Evolutionary conservation across 176 grass and related monocot species (phyloP), one percentile per base, ranked within the genome.

Genomic region (Carex kokanica): DNA sequence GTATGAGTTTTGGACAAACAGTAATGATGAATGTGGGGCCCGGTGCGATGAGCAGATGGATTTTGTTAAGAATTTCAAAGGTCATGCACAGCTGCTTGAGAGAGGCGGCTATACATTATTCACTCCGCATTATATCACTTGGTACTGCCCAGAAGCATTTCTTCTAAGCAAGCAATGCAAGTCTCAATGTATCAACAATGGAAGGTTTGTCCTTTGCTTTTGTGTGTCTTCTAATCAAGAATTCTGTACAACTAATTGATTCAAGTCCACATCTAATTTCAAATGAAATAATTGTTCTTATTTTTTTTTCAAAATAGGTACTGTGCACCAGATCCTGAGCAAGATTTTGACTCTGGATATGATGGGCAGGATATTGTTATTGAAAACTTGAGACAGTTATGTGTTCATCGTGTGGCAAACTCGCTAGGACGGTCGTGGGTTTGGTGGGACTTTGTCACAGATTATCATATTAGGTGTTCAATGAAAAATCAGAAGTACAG

Each of bases 41-140:
- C 66, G 73, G 0, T 86, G 87, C 53, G 53, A 65, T 8, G 52
- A 67, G 5, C 3, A 45, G 21, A 3, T 31, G 88, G 66, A 83
- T 1, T 90, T 90, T 51, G 88, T 89, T 9, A 32, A 82, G 31
- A 85, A 87, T 23, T 97, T 94, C 81, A 90, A 86, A 0, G 95
- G 95, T 4, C 90, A 97, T 79, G 95, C 92, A 5, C 92, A 97
- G 81, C 78, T 92, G 38, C 87, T 97, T 79, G 95, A 97, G 81
- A 90, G 86, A 66, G 73, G 74, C 18, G 87, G 88, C 1, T 88
- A 89, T 85, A 86, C 95, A 54, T 68, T 72, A 3, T 97, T 97
- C 84, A 97, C 92, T 0, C 95, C 95, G 49, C 95, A 91, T 88
- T 97, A 97, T 88, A 92, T 97, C 75, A 97, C 95, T 68, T 97